Evolutionary conservation across 2,329 filamentous ascomycete species (phyloP).

Genomic region (Penicillium sp.): DNA sequence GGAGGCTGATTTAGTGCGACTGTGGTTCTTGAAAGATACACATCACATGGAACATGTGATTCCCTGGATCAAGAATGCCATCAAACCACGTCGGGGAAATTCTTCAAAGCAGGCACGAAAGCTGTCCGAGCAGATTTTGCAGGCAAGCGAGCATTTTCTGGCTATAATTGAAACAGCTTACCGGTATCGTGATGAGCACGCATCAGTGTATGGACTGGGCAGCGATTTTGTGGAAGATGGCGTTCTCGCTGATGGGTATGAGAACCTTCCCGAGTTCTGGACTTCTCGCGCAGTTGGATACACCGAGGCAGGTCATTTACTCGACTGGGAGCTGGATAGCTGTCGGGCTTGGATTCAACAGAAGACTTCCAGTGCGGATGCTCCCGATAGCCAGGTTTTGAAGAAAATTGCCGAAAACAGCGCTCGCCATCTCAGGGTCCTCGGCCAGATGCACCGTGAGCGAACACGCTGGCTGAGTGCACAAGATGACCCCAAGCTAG

Average conservation of each 20-base stretch:
- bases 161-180: slow-evolving; percentile 66
- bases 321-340: slow-evolving; percentile 47
- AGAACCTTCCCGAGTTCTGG: slow-evolving; percentile 79
- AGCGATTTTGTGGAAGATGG: slow-evolving; percentile 68
- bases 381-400: slow-evolving; percentile 40
- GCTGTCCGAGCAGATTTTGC: slow-evolving; percentile 55
- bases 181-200: slow-evolving; percentile 72
- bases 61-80: slow-evolving; percentile 76
- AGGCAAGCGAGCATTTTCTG: slow-evolving; percentile 76
- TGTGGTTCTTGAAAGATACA: slow-evolving; percentile 82
- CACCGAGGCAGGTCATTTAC: slow-evolving; percentile 43
- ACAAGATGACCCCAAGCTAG: slow-evolving; percentile 54
- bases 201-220: slow-evolving; percentile 72
- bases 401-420: slow-evolving; percentile 57
- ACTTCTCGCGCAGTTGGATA: slow-evolving; percentile 63
- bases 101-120: slow-evolving; percentile 56
- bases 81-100: slow-evolving; percentile 71
- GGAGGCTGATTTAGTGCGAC: slow-evolving; percentile 78
- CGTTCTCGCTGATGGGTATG: slow-evolving; percentile 66
- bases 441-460: slow-evolving; percentile 63
- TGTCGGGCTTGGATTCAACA: slow-evolving; percentile 45
- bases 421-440: slow-evolving; percentile 59
- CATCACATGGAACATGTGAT: slow-evolving; percentile 73
- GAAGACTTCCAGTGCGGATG: slow-evolving; percentile 34
- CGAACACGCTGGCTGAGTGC: slow-evolving; percentile 61